phyloP scores from a whole-genome alignment of 2,329 filamentous ascomycete species.

The Aaosphaeria pasadenensis region DNA sequence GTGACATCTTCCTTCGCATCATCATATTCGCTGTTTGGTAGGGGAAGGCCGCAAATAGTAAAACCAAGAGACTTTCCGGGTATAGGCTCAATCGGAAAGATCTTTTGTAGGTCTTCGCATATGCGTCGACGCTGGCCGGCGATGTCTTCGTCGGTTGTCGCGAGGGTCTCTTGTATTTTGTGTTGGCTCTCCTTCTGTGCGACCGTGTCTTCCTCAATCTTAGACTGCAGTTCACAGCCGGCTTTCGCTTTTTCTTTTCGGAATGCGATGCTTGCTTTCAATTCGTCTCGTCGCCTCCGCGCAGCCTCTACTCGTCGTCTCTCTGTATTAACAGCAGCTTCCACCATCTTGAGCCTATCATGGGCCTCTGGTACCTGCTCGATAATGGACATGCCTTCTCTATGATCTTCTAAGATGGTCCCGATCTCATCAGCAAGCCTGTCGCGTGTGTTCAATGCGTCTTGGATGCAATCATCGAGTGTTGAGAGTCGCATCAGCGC shows the following conservation, averaged over 20 bases:
- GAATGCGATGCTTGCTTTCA: conserved; percentile 63
- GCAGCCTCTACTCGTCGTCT: conserved; percentile 63
- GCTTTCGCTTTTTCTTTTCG: conserved; percentile 66
- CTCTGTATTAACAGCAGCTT: conserved; percentile 59
- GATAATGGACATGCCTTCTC: conserved; percentile 32
- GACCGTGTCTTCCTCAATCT: conserved; percentile 59
- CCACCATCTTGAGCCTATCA: conserved; percentile 43
- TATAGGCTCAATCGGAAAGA: conserved; percentile 77
- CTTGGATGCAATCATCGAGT: conserved; percentile 85
- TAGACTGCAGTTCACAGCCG: conserved; percentile 59
- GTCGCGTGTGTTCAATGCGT: conserved; percentile 75
- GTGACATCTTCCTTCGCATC: conserved; percentile 69
- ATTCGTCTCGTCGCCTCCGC: conserved; percentile 62
- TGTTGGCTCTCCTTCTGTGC: conserved; percentile 46
- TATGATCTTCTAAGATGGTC: conserved; percentile 38
- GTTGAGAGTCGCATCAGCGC: conserved; percentile 84
- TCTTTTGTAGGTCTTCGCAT: conserved; percentile 73
- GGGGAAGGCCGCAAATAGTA: conserved; percentile 71
- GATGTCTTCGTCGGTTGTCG: conserved; percentile 62
- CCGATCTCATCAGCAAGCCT: conserved; percentile 78
- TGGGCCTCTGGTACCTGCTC: conserved; percentile 42
- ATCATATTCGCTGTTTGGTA: conserved; percentile 79
- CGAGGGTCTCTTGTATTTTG: conserved; percentile 55
- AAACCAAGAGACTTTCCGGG: conserved; percentile 68
- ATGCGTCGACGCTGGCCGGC: conserved; percentile 84